Evolutionary conservation across 129 eudicot species (phyloP), one percentile per base, ranked within the genome.

Genomic region (Centrapalus pauciflorus): DNA sequence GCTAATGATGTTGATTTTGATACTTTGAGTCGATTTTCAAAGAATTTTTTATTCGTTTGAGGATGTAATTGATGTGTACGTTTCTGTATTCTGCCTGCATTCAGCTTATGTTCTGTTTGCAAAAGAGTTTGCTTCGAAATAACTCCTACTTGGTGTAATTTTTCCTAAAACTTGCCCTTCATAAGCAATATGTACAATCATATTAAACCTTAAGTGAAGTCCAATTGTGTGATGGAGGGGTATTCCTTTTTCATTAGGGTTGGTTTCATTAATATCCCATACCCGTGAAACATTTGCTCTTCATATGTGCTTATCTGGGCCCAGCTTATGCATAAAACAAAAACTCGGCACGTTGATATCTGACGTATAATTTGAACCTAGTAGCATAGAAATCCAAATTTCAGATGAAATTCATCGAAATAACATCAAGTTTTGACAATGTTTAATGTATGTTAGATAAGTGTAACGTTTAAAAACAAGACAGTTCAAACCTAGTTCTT

Each of bases 1-100:
- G 65, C 24, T 70, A 46, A 32, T 81, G 51, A 40, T 23, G n/a
- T 67, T 67, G n/a, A n/a, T 65, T 66, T n/a, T 69, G 13, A 33
- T 35, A 35, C 26, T 63, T 23, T 16, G n/a, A 9, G 38, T 37
- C 38, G 65, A 59, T 30, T 66, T 74, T 55, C 19, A 57, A 71
- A 24, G 54, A 11, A 32, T 65, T 48, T 29, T 37, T 20, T 63
- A 32, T 73, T 61, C n/a, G 25, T 75, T 73, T 32, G 9, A 9
- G 50, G 46, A 40, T 79, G 23, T 52, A 17, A 28, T 66, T 37
- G 45, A 16, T 55, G n/a, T 17, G 19, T 16, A 6, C 3, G 41
- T 17, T 19, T 6, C 21, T 26, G 26, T 50, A 37, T 25, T 69
- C 8, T 7, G 0, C 5, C 29, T 67, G 61, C 51, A 67, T 10